Conservation (phyloP, 2,329 filamentous ascomycete genomes). For the Graphilbum ipis-grandicollis region DNA sequence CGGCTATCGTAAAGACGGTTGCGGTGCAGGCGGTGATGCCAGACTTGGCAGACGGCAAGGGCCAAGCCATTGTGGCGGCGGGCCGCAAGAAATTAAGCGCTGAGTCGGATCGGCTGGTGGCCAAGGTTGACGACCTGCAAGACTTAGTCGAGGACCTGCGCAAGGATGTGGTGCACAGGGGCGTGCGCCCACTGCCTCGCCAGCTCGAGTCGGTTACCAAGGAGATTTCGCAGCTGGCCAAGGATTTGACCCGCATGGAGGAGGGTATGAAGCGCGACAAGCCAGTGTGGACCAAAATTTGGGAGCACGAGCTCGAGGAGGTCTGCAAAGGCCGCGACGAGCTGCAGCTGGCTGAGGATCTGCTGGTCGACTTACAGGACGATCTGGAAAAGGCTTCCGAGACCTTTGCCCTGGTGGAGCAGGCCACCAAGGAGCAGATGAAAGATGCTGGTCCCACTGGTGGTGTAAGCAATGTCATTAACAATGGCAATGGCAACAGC, state of each 20-base stretch:
- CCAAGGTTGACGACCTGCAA: slow-evolving; percentile 89
- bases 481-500: no score
- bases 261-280: slow-evolving; percentile 85
- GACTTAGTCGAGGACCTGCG: slow-evolving; percentile 91
- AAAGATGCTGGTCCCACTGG: slow-evolving; percentile 46
- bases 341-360: slow-evolving; percentile 88
- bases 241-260: slow-evolving; percentile 86
- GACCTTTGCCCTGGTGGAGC: slow-evolving; percentile 88
- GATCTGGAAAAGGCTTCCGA: slow-evolving; percentile 88
- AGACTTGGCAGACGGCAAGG: slow-evolving; percentile 57
- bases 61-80: slow-evolving; percentile 65
- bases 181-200: slow-evolving; percentile 75
- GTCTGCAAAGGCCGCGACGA: slow-evolving; percentile 93
- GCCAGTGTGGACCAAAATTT: slow-evolving; percentile 96
- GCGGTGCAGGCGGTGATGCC: slow-evolving; percentile 57
- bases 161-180: slow-evolving; percentile 87
- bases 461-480: slow-evolving; percentile 30
- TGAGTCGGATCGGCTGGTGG: slow-evolving; percentile 81
- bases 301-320: slow-evolving; percentile 92
- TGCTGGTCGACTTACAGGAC: slow-evolving; percentile 80
- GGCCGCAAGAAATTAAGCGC: slow-evolving; percentile 76
- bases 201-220: slow-evolving; percentile 82
- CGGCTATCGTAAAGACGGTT: slow-evolving; percentile 58
- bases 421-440: slow-evolving; percentile 96
- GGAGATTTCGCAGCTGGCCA: slow-evolving; percentile 64